Evolutionary conservation across 176 grass and related monocot genomes (phyloP), one percentile per base, ranked within the genome.

Genomic region (Triticum monococcum): DNA sequence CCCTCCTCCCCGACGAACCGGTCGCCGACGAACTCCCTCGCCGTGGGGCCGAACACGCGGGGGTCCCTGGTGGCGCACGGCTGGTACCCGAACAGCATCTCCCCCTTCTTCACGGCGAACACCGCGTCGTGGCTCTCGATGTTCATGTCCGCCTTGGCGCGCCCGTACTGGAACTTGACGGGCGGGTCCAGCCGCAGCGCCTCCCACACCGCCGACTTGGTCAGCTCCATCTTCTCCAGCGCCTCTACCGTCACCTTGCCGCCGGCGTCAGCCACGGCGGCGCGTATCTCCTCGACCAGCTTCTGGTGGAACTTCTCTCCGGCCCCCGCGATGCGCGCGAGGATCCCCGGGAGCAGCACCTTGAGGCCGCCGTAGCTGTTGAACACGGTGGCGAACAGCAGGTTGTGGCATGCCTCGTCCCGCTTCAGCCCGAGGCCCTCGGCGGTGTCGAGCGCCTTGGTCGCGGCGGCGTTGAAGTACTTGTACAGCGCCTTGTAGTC

Each of bases 61-160:
- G 86, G 2, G 87, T 96, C 94, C 84, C 32, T 85, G 52, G 88
- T 93, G 36, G 93, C 90, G 61, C 75, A 85, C 2, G 90, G 90
- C 79, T 95, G 93, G 88, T 95, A 95, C 1, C 94, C 91, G 78
- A 96, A 93, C 28, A 93, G 77, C 91, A 96, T 93, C 87, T 93
- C 87, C 16, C 94, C 91, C 38, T 91, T 93, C 66, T 88, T 87
- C 64, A 96, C 79, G 37, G 63, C 23, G 89, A 76, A 96, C 13
- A 48, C 50, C 0, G 69, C 84, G 72, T 96, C 91, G 62, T 96
- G 91, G 89, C 84, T 93, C 78, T 89, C 81, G 72, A 96, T 77
- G 33, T 36, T 6, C 68, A 96, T 61, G 84, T 93, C 94, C 12
- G 68, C 52, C 87, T 93, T 91, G 67, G 91, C 94, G 25, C 77